These are phyloP conservation scores for Sphaerulina populicola DNA, from an alignment of 2,329 filamentous ascomycete species.

Conservation along the genomic window DNA sequence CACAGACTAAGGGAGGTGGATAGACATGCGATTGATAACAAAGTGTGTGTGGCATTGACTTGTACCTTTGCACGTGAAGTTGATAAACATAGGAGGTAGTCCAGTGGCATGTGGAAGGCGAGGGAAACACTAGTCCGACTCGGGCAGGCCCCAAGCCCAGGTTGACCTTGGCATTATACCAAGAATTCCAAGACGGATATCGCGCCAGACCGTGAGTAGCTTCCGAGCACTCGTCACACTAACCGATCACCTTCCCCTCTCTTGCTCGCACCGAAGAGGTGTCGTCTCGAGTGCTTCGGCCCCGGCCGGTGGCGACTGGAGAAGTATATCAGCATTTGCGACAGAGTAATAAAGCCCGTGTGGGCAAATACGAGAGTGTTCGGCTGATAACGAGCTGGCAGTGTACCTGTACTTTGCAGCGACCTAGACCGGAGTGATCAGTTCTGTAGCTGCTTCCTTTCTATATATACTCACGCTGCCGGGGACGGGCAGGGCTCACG, in stretches of 20 bases:
- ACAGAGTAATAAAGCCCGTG: not conserved
- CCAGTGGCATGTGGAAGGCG: not conserved
- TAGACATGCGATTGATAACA: not conserved
- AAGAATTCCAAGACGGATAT: slow-evolving; percentile 2
- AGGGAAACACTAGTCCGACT: not conserved
- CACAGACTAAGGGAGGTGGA: not conserved
- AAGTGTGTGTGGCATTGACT: not conserved
- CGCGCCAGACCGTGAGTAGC: too few relatives aligned
- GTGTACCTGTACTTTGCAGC: not conserved
- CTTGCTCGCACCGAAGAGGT: too few relatives aligned
- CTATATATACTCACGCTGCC: not conserved
- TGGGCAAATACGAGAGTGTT: not conserved
- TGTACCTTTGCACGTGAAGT: not conserved
- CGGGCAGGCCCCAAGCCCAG: not conserved
- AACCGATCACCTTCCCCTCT: too few relatives aligned
- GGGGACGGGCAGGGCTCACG: not conserved
- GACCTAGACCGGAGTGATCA: not conserved
- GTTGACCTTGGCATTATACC: not conserved
- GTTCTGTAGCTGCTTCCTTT: not conserved
- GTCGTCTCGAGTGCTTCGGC: too few relatives aligned
- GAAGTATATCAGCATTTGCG: not conserved
- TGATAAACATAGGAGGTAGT: too few relatives aligned
- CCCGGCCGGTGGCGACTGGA: not conserved
- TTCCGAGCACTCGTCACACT: too few relatives aligned
- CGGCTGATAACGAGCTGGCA: not conserved